phyloP scores from a whole-genome alignment of 345 rosid genomes.

The Ricinus communis region DNA sequence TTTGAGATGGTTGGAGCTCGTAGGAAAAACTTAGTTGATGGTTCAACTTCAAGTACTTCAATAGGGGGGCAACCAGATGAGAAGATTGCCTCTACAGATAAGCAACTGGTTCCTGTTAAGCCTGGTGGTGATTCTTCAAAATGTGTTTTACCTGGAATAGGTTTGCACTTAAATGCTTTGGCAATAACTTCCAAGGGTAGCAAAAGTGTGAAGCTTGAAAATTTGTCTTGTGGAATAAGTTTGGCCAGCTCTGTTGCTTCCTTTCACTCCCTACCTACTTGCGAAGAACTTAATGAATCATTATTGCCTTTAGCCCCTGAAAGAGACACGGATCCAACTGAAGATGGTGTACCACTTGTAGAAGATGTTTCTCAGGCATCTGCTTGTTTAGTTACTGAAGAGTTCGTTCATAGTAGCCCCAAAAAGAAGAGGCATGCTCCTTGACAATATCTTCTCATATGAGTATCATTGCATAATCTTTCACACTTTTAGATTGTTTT shows the following conservation, averaged over 20 bases:
- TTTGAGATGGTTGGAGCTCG: slow-evolving; percentile 65
- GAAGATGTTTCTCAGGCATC: slow-evolving; percentile 57
- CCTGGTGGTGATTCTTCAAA: slow-evolving; percentile 46
- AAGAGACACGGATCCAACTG: slow-evolving; percentile 38
- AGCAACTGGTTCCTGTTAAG: slow-evolving; percentile 42
- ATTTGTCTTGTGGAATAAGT: slow-evolving; percentile 41
- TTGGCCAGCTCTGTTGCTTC: slow-evolving; percentile 42
- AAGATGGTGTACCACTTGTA: slow-evolving; percentile 32
- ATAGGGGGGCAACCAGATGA: slow-evolving; percentile 27
- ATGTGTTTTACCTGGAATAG: slow-evolving; percentile 78
- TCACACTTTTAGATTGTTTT: neutral
- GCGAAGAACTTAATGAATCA: slow-evolving; percentile 44
- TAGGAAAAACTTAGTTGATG: slow-evolving; percentile 43
- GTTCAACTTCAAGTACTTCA: slow-evolving; percentile 36
- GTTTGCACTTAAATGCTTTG: slow-evolving; percentile 88
- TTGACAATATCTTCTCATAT: neutral
- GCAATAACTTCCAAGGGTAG: slow-evolving; percentile 51
- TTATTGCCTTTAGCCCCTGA: slow-evolving; percentile 45
- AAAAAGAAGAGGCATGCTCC: slow-evolving; percentile 69
- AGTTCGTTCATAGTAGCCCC: slow-evolving; percentile 65
- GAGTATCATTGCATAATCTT: neutral
- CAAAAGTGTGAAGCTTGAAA: slow-evolving; percentile 41
- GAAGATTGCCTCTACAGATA: slow-evolving; percentile 26
- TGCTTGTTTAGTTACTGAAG: slow-evolving; percentile 45
- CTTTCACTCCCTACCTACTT: slow-evolving; percentile 32